These are phyloP conservation scores for Lippia alba DNA, from an alignment of 305 asterid species.

Conservation along the genomic window DNA sequence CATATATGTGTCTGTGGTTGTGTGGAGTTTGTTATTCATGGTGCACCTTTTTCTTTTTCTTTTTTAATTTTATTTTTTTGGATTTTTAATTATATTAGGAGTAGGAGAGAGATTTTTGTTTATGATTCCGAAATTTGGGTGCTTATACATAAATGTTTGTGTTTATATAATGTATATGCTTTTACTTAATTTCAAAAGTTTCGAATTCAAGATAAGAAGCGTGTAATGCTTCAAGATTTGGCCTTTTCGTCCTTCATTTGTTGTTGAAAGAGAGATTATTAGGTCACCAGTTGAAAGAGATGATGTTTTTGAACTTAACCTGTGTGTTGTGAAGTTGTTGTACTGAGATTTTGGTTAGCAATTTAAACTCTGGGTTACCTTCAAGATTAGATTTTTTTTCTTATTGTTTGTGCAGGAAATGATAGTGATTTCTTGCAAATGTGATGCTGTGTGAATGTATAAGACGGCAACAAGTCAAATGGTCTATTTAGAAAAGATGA, in stretches of 20 bases:
- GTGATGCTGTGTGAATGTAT: not conserved
- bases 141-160: not conserved
- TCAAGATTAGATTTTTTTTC: slow-evolving; percentile 23
- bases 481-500: slow-evolving; percentile 4
- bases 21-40: not conserved
- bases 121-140: slow-evolving; percentile 22
- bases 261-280: too few species aligned
- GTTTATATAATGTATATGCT: not conserved
- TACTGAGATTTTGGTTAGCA: not conserved
- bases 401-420: slow-evolving; percentile 20
- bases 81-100: not conserved
- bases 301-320: not conserved
- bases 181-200: not conserved
- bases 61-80: too few species aligned
- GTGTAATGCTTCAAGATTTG: slow-evolving; percentile 10
- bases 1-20: slow-evolving; percentile 3
- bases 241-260: not conserved
- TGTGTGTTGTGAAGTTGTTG: slow-evolving; percentile 7
- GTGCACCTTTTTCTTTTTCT: not conserved
- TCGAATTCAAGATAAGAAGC: not conserved
- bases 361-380: slow-evolving; percentile 8
- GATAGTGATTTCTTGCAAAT: not conserved
- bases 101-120: slow-evolving; percentile 5
- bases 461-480: not conserved
- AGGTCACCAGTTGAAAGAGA: not conserved